Percentiles rank a stretch among this genome's conserved stretches.
Evolutionary conservation across 768 basidiomycete species (phyloP).

Genomic region (Tephrocybe sp.): DNA sequence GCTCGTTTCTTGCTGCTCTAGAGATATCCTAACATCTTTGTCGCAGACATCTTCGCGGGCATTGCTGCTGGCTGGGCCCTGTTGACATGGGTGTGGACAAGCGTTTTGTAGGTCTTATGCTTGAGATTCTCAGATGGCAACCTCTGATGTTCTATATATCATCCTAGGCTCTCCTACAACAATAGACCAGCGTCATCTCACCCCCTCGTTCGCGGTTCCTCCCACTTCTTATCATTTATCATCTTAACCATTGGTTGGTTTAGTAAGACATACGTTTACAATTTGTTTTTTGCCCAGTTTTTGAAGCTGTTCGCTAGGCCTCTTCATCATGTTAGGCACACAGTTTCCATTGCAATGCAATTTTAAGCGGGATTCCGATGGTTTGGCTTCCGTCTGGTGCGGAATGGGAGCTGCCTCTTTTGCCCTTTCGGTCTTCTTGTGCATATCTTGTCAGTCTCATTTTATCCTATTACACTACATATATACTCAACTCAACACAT

Average conservation of each 20-base stretch:
- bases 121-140: neutral
- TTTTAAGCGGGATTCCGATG: constrained; percentile 7
- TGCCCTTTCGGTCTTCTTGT: constrained; percentile 1
- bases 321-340: constrained; percentile 4
- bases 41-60: neutral
- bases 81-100: constrained; percentile 6
- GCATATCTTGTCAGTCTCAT: constrained; percentile 1
- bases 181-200: constrained; percentile 18
- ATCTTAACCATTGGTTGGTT: constrained; percentile 12
- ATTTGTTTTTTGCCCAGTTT: neutral
- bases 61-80: neutral
- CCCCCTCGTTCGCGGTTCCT: constrained; percentile 8
- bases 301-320: neutral
- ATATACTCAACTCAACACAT: too few relatives aligned
- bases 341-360: constrained; percentile 11
- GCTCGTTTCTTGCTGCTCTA: neutral
- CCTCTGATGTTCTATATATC: neutral
- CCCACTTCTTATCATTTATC: constrained; percentile 15
- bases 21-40: neutral
- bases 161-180: constrained; percentile 12
- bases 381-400: constrained; percentile 9
- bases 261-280: neutral
- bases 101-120: constrained; percentile 1
- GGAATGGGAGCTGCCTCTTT: constrained; percentile 1
- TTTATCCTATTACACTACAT: neutral